Percentiles rank a stretch among this genome's conserved stretches.
phyloP scores from a whole-genome alignment of 768 basidiomycete genomes.

The Podaxis mareebaensis region DNA sequence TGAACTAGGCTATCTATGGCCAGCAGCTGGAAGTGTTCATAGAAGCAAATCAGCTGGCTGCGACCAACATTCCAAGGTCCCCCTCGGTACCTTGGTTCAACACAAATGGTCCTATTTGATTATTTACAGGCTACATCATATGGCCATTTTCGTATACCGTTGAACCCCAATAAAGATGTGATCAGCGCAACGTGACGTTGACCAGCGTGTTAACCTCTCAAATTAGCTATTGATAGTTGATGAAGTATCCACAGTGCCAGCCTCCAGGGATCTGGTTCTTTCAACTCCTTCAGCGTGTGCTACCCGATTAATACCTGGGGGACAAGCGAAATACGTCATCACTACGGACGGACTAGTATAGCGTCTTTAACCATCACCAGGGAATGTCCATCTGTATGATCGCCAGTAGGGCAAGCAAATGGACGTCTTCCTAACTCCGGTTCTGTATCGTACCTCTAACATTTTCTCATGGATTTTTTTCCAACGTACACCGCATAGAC shows the following conservation, averaged over 20 bases:
- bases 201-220: not conserved
- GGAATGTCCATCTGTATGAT: no score
- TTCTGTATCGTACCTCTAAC: not conserved
- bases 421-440: not conserved
- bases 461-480: not conserved
- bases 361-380: no score
- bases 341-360: not conserved
- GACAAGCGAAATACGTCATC: not conserved
- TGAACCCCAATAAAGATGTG: not conserved
- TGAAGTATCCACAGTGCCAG: not conserved
- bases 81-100: no score
- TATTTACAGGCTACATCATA: no score
- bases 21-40: no score
- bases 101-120: no score
- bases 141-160: not conserved
- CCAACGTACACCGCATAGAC: not conserved
- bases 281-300: not conserved
- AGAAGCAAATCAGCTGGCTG: no score
- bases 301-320: not conserved
- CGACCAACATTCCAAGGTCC: no score
- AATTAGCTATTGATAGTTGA: not conserved
- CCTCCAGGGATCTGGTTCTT: not conserved
- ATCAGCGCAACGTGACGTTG: not conserved
- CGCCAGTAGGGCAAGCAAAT: no score
- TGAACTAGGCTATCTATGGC: no score